These are phyloP conservation scores for Malassezia yamatoensis DNA, from an alignment of 1,284 basidiomycete species.

Conservation along the genomic window DNA sequence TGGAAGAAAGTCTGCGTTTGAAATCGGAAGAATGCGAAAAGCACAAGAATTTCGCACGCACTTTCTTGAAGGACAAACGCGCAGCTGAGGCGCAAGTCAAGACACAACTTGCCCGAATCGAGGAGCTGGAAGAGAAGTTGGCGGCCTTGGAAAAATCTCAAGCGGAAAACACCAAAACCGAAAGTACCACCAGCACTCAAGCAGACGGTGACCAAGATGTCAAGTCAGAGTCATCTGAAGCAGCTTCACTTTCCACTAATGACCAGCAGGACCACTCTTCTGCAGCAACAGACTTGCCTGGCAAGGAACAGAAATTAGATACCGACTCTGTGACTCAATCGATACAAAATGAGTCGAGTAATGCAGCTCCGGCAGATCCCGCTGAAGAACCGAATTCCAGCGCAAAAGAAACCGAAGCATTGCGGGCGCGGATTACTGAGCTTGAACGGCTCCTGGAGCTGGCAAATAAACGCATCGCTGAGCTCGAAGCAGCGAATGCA, in stretches of 20 bases:
- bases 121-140: conserved; percentile 30
- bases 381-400: neutral
- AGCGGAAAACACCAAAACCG: too few species aligned
- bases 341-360: too few species aligned
- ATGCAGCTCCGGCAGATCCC: neutral
- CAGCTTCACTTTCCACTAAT: too few species aligned
- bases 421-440: conserved; percentile 12
- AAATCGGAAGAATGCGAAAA: conserved; percentile 19
- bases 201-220: too few species aligned
- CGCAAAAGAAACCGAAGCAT: neutral
- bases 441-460: conserved; percentile 12
- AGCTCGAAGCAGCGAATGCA: conserved; percentile 32
- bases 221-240: too few species aligned
- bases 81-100: conserved; percentile 28
- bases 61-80: conserved; percentile 19
- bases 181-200: too few species aligned
- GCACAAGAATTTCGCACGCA: conserved; percentile 17
- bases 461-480: conserved; percentile 27
- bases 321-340: too few species aligned
- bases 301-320: too few species aligned
- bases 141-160: conserved; percentile 9
- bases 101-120: conserved; percentile 25
- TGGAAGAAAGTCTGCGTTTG: conserved; percentile 12
- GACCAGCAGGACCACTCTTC: too few species aligned
- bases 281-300: too few species aligned